Percentiles rank a stretch among this genome's conserved stretches.
Conservation (phyloP, 805 yeast species). For the Candida manassasensis region DNA sequence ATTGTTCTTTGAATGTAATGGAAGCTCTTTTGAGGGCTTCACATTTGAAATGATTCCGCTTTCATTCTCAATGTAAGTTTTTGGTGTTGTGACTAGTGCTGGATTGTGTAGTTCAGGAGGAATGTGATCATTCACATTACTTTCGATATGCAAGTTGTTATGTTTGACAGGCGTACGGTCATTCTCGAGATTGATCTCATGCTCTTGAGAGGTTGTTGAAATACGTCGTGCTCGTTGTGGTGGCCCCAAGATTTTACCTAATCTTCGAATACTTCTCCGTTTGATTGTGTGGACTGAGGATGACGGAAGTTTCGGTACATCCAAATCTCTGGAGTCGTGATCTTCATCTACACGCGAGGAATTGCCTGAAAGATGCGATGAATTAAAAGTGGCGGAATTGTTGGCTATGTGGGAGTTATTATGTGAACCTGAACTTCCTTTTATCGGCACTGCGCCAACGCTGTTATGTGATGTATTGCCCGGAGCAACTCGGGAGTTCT, state of each 20-base stretch:
- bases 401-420: constrained; percentile 1
- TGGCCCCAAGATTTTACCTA: constrained; percentile 42
- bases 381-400: constrained; percentile 1
- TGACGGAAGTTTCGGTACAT: constrained; percentile 11
- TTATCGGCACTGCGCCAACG: constrained; percentile 1
- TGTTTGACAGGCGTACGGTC: background rate
- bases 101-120: background rate
- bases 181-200: background rate
- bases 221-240: constrained; percentile 43
- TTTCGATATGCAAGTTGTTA: too few relatives aligned
- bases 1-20: background rate
- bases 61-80: background rate
- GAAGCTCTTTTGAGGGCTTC: background rate
- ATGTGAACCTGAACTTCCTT: background rate
- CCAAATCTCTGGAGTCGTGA: background rate
- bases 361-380: constrained; percentile 5
- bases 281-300: constrained; percentile 17
- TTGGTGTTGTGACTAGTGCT: background rate
- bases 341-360: constrained; percentile 4
- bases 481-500: background rate
- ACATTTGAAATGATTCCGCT: background rate
- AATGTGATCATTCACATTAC: background rate
- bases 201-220: background rate
- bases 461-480: background rate
- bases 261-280: constrained; percentile 33